These are phyloP conservation scores for Pseudogymnoascus sp. DNA, from an alignment of 2,329 filamentous ascomycete species.

Conservation along the genomic window DNA sequence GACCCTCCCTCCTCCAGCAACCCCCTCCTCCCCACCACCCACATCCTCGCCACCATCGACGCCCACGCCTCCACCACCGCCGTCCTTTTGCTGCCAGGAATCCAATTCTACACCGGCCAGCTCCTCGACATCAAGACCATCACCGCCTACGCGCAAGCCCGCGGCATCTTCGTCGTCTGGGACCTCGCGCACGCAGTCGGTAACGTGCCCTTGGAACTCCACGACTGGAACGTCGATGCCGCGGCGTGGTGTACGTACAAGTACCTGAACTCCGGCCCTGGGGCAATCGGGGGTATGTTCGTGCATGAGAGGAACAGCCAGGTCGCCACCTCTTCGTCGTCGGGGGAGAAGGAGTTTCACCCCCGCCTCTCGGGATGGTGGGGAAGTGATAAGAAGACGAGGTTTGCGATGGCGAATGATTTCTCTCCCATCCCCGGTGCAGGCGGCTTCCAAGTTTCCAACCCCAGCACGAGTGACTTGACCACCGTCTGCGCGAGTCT, in stretches of 20 bases:
- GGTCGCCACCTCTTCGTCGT: constrained; percentile 14
- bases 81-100: constrained; percentile 65
- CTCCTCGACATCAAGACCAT: constrained; percentile 67
- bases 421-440: constrained; percentile 67
- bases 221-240: constrained; percentile 72
- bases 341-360: constrained; percentile 29
- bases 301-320: constrained; percentile 49
- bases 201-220: constrained; percentile 63
- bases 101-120: constrained; percentile 77
- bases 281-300: constrained; percentile 65
- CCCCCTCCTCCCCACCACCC: constrained; percentile 51
- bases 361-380: constrained; percentile 72
- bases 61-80: constrained; percentile 57
- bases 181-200: constrained; percentile 73
- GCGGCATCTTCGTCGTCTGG: constrained; percentile 65
- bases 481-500: constrained; percentile 61
- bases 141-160: constrained; percentile 58
- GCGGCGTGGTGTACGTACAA: constrained; percentile 80
- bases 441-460: constrained; percentile 68
- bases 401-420: constrained; percentile 70
- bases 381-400: constrained; percentile 60
- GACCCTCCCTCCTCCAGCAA: constrained; percentile 40
- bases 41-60: constrained; percentile 61
- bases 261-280: constrained; percentile 71
- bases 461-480: constrained; percentile 67